Evolutionary conservation across 768 basidiomycete genomes (phyloP).

Genomic region (Pleurotus citrinopileatus): DNA sequence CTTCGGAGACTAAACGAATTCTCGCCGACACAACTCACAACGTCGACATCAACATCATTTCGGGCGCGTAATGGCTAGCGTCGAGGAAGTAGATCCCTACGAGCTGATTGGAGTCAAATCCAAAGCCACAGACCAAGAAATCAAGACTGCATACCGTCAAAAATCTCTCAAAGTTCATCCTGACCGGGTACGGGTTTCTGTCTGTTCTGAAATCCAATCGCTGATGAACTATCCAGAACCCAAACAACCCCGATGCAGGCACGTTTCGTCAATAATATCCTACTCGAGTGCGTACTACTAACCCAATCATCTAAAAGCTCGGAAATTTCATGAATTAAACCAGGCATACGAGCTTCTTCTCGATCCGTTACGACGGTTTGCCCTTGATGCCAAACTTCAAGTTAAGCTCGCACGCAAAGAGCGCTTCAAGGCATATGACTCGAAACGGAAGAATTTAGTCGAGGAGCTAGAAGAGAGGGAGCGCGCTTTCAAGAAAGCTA

Average conservation of each 20-base stretch:
- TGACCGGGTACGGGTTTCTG: conserved; percentile 56
- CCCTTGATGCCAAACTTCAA: conserved; percentile 77
- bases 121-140: conserved; percentile 75
- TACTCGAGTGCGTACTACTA: conserved; percentile 1
- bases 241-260: conserved; percentile 80
- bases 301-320: conserved; percentile 37
- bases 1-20: too few relatives aligned
- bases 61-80: too few relatives aligned
- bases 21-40: conserved; percentile 8
- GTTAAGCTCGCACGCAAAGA: conserved; percentile 64
- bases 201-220: conserved; percentile 11
- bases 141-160: conserved; percentile 76
- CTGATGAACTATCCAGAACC: conserved; percentile 50
- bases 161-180: conserved; percentile 85
- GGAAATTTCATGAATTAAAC: conserved; percentile 83
- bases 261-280: conserved; percentile 11
- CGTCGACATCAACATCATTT: too few relatives aligned
- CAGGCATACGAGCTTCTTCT: conserved; percentile 79
- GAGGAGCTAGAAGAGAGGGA: conserved; percentile 81
- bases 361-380: conserved; percentile 75
- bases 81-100: conserved; percentile 71
- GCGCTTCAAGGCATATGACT: conserved; percentile 68
- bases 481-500: conserved; percentile 70
- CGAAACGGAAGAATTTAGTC: conserved; percentile 69
- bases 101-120: conserved; percentile 59